Percentiles rank a stretch among this genome's conserved stretches.
Conservation (phyloP, 805 yeast species). For the Suhomyces sp. region DNA sequence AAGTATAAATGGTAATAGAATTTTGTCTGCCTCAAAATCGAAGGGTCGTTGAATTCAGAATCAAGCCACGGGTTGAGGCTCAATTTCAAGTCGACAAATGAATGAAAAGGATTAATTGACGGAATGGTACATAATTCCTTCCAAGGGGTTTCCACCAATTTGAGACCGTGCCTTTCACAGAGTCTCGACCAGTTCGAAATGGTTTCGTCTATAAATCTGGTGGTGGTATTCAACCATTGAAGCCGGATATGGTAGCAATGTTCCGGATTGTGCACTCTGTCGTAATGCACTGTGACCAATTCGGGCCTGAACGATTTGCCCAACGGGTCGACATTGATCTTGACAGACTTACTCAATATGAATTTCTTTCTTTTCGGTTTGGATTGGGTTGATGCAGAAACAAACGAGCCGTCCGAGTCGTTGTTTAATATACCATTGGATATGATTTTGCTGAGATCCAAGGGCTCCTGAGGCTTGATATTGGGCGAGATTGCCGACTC, state of each 20-base stretch:
- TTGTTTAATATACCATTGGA: constrained; percentile 7
- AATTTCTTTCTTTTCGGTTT: constrained; percentile 37
- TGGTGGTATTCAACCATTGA: constrained; percentile 92
- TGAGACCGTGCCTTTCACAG: constrained; percentile 82
- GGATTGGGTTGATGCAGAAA: constrained; percentile 24
- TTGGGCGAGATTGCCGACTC: constrained; percentile 29
- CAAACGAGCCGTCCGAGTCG: constrained; percentile 19
- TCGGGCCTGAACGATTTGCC: constrained; percentile 75
- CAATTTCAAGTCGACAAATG: constrained; percentile 67
- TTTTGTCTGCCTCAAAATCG: constrained; percentile 47
- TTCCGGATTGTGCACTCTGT: constrained; percentile 88
- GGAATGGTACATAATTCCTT: constrained; percentile 79
- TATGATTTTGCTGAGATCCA: constrained; percentile 21
- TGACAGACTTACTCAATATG: constrained; percentile 62
- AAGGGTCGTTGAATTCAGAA: constrained; percentile 43
- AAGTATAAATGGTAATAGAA: constrained; percentile 78
- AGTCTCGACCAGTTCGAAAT: constrained; percentile 74
- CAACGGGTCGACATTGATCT: constrained; percentile 72
- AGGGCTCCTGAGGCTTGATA: constrained; percentile 15
- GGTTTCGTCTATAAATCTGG: constrained; percentile 77
- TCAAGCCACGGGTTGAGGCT: constrained; percentile 73
- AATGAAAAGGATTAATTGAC: constrained; percentile 78
- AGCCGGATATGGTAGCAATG: constrained; percentile 88
- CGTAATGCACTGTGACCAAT: constrained; percentile 78
- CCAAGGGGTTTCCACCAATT: constrained; percentile 85